Evolutionary conservation across 2,329 filamentous ascomycete species (phyloP), one percentile per base, ranked within the genome.

Genomic region (Calonectria multiphialidica): DNA sequence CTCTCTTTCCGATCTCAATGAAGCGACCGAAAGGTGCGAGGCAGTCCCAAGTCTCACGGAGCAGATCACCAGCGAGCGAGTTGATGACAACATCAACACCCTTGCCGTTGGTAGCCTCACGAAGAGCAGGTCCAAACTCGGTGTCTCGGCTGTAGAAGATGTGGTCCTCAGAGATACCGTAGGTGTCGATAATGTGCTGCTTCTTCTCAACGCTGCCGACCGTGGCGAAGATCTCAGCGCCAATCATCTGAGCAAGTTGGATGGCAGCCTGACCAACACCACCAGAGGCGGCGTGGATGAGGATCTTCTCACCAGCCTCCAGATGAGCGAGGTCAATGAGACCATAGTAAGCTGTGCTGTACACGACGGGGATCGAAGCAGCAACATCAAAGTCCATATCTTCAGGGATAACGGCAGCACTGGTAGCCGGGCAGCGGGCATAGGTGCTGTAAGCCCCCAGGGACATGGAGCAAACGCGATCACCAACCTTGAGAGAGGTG

Each of bases 371-470:
- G 25, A 76, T 70, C 0, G 75, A 72, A 1, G 72, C 68, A 0
- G 72, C 71, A 8, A 37, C 45, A 13, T 73, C 66, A 8, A 72
- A 74, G 18, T 50, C 64, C 68, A 77, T 74, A 18, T n/a, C 45
- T 0, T 66, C 63, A 2, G 74, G 64, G 33, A 77, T 74, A 2
- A 73, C 35, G 4, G 71, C 73, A 6, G 71, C 73, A 3, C 71
- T 86, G 1, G 88, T 82, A 9, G 94, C 94, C 1, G 53, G 68
- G 23, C 73, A 73, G 21, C 73, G 68, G 5, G 73, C 53, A 6
- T 69, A 73, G 4, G 73, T 73, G 59, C 71, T 73, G 42, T 73
- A 74, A 4, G 73, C 73, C 21, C 71, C 73, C 10, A 68, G 49
- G 2, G 71, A 73, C 68, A 73, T 73, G 47, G 71, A 55, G 35